Evolutionary conservation across 2,329 filamentous ascomycete genomes (phyloP).

Genomic region (Plenodomus lindquistii): DNA sequence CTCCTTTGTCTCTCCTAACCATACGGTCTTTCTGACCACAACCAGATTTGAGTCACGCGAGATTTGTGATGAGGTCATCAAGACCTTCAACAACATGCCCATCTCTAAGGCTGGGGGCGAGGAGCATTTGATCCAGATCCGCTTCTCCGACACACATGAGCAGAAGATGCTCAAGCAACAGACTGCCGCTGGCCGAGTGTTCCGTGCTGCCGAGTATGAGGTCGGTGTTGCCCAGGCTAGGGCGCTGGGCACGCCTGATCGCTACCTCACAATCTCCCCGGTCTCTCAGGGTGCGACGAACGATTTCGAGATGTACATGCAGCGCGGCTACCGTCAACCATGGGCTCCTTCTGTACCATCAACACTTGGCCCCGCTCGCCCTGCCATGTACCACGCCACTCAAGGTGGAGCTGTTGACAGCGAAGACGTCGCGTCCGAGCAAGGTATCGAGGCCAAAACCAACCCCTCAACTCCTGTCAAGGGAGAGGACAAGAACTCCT

Average conservation of each 20-base stretch:
- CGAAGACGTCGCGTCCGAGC: conserved; percentile 35
- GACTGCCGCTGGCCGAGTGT: conserved; percentile 91
- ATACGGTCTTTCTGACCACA: conserved; percentile 4
- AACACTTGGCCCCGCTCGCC: conserved; percentile 37
- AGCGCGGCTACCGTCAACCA: conserved; percentile 38
- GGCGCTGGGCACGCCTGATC: conserved; percentile 37
- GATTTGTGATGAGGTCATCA: conserved; percentile 86
- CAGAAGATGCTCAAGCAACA: conserved; percentile 97
- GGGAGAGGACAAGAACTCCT: conserved; percentile 25
- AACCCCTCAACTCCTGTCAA: conserved; percentile 43
- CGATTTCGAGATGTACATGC: conserved; percentile 46
- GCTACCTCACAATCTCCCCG: conserved; percentile 40
- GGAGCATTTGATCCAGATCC: conserved; percentile 85
- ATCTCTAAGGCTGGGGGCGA: conserved; percentile 63
- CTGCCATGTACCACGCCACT: conserved; percentile 31
- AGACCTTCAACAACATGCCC: conserved; percentile 75
- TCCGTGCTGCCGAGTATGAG: conserved; percentile 90
- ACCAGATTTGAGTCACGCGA: conserved; percentile 84
- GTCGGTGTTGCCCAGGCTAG: conserved; percentile 47
- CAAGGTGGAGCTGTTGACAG: conserved; percentile 31
- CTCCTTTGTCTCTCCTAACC: not conserved
- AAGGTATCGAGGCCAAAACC: conserved; percentile 34
- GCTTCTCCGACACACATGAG: conserved; percentile 93
- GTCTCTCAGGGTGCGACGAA: conserved; percentile 38
- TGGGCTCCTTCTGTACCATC: conserved; percentile 43